Conservation (phyloP, 2,329 filamentous ascomycete genomes). For the Malbranchea cinnamomea region DNA sequence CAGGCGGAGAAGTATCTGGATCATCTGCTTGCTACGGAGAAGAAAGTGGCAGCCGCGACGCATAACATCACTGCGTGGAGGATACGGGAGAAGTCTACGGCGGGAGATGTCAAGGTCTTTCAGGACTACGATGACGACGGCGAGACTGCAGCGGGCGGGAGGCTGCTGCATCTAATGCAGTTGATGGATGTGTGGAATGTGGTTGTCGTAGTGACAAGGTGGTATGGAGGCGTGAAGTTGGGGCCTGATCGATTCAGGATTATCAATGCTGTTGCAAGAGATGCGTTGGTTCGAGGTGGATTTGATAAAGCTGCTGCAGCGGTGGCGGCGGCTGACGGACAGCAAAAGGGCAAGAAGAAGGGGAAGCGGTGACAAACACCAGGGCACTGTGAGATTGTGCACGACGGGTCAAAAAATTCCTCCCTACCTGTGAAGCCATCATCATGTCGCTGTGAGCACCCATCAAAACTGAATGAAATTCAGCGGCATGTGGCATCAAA, state of each 20-base stretch:
- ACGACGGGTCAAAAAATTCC: too few relatives aligned
- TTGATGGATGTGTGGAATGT: conserved; percentile 88
- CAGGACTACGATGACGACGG: conserved; percentile 96
- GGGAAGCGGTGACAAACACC: conserved; percentile 18
- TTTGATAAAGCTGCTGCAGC: conserved; percentile 37
- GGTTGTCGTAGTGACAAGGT: conserved; percentile 83
- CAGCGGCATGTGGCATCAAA: too few relatives aligned
- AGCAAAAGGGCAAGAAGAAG: conserved; percentile 37
- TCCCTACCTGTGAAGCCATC: too few relatives aligned
- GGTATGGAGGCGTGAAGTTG: conserved; percentile 85
- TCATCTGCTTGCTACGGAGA: conserved; percentile 67
- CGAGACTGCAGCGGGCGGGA: conserved; percentile 76
- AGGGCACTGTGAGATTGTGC: too few relatives aligned
- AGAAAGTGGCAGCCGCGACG: conserved; percentile 69
- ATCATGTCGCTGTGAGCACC: too few relatives aligned
- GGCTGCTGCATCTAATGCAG: conserved; percentile 81
- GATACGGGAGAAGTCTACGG: conserved; percentile 41
- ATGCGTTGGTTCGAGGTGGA: conserved; percentile 66
- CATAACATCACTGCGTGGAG: conserved; percentile 96
- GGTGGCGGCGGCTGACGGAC: conserved; percentile 34
- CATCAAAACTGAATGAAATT: too few relatives aligned
- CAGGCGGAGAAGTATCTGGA: conserved; percentile 58
- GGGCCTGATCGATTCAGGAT: conserved; percentile 80
- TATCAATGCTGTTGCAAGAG: conserved; percentile 74
- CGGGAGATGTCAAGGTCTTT: conserved; percentile 39